These are phyloP conservation scores for Cyberlindnera subsufficiens DNA, from an alignment of 805 yeast genomes.

Conservation along the genomic window DNA sequence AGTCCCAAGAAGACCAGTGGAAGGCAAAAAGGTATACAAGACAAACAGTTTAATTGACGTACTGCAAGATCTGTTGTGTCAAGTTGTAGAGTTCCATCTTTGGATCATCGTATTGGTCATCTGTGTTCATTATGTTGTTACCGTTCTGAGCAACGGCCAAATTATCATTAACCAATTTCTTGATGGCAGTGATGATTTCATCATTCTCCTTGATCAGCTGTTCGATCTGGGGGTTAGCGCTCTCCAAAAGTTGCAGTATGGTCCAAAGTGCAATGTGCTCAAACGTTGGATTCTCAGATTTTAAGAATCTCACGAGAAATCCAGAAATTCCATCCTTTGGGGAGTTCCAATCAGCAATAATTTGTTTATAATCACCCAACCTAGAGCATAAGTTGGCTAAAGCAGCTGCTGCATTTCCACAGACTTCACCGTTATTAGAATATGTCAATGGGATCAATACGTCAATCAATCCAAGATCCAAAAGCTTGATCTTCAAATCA, in stretches of 20 bases:
- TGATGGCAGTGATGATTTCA: constrained; percentile 48
- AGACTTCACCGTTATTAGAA: constrained; percentile 86
- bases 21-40: not conserved
- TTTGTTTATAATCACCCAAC: constrained; percentile 74
- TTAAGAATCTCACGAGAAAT: constrained; percentile 74
- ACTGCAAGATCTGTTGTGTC: constrained; percentile 61
- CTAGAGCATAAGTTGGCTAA: constrained; percentile 92
- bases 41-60: constrained; percentile 5
- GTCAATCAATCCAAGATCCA: constrained; percentile 78
- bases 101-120: constrained; percentile 52
- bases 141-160: constrained; percentile 25
- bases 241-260: constrained; percentile 83
- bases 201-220: constrained; percentile 49
- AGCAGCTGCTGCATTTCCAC: constrained; percentile 98
- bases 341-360: constrained; percentile 69
- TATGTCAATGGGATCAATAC: constrained; percentile 89
- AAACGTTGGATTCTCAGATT: constrained; percentile 83
- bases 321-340: constrained; percentile 85
- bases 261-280: constrained; percentile 99
- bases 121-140: constrained; percentile 20
- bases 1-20: not conserved
- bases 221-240: constrained; percentile 62
- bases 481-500: constrained; percentile 79
- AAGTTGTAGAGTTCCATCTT: constrained; percentile 58
- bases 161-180: constrained; percentile 36